These are phyloP conservation scores for Rubroboletus satanas DNA, from an alignment of 768 basidiomycete genomes.

Conservation along the genomic window DNA sequence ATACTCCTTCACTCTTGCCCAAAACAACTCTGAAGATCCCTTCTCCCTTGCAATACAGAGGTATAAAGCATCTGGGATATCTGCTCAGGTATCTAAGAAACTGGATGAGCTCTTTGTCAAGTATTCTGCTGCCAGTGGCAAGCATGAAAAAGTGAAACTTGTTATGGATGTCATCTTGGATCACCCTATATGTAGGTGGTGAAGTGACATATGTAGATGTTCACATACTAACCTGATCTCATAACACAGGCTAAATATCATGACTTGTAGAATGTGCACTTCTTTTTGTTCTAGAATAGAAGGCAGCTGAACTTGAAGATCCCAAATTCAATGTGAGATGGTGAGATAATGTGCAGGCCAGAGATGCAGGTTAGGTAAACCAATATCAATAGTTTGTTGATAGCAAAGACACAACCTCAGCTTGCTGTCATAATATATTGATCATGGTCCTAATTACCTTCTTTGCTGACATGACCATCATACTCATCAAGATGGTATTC, in stretches of 20 bases:
- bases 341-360: too few relatives aligned
- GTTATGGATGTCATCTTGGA: neutral
- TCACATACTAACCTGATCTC: neutral
- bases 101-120: neutral
- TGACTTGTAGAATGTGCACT: too few relatives aligned
- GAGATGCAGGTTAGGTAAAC: too few relatives aligned
- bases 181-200: neutral
- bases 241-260: neutral
- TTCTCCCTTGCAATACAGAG: neutral
- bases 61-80: neutral
- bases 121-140: neutral
- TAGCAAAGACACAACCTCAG: too few relatives aligned
- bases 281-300: too few relatives aligned
- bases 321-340: too few relatives aligned
- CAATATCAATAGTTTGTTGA: too few relatives aligned
- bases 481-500: too few relatives aligned
- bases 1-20: neutral
- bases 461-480: too few relatives aligned
- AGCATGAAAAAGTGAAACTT: neutral
- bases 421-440: too few relatives aligned
- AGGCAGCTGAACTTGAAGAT: too few relatives aligned
- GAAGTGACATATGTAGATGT: neutral
- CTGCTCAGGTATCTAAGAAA: neutral
- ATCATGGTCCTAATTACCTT: too few relatives aligned
- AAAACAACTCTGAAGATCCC: neutral